Evolutionary conservation across 2,329 filamentous ascomycete genomes (phyloP).

Genomic region (Thyridium curvatum): DNA sequence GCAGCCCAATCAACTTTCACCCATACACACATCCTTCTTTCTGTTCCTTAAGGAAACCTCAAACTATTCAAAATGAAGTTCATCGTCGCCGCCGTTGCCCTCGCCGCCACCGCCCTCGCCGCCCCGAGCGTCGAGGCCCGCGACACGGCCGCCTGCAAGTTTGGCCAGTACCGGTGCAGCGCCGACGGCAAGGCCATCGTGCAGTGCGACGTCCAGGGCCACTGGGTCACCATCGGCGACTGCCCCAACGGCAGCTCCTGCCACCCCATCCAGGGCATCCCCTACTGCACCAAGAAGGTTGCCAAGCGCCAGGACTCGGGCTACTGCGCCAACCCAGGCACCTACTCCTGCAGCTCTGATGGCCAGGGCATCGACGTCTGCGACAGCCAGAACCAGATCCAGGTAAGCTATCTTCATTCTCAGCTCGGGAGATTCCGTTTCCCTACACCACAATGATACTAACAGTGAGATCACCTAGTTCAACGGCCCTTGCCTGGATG

Average conservation of each 20-base stretch:
- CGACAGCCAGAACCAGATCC: slow-evolving; percentile 7
- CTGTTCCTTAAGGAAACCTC: not conserved
- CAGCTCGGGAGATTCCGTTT: too few relatives aligned
- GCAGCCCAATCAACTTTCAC: not conserved
- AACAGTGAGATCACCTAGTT: slow-evolving; percentile 2
- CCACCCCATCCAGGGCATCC: slow-evolving; percentile 2
- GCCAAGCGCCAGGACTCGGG: not conserved
- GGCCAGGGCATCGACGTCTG: slow-evolving; percentile 7
- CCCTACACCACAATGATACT: too few relatives aligned
- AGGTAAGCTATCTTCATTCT: too few relatives aligned
- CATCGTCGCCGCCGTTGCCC: slow-evolving; percentile 6
- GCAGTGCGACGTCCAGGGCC: slow-evolving; percentile 6
- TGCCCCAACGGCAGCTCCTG: slow-evolving; percentile 6
- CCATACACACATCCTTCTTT: too few relatives aligned
- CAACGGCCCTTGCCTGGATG: slow-evolving; percentile 7
- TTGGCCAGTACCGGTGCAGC: slow-evolving; percentile 8
- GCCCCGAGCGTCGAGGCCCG: slow-evolving; percentile 2
- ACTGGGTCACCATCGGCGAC: slow-evolving; percentile 4
- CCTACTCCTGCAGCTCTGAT: slow-evolving; percentile 6
- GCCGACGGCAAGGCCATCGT: slow-evolving; percentile 3
- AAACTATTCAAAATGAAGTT: slow-evolving; percentile 8
- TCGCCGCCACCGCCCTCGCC: slow-evolving; percentile 8
- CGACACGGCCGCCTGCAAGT: slow-evolving; percentile 4
- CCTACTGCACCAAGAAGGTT: slow-evolving; percentile 7
- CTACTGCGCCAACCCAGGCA: slow-evolving; percentile 5